phyloP scores from a whole-genome alignment of 2,329 filamentous ascomycete genomes.

The Spiromastix sp. region DNA sequence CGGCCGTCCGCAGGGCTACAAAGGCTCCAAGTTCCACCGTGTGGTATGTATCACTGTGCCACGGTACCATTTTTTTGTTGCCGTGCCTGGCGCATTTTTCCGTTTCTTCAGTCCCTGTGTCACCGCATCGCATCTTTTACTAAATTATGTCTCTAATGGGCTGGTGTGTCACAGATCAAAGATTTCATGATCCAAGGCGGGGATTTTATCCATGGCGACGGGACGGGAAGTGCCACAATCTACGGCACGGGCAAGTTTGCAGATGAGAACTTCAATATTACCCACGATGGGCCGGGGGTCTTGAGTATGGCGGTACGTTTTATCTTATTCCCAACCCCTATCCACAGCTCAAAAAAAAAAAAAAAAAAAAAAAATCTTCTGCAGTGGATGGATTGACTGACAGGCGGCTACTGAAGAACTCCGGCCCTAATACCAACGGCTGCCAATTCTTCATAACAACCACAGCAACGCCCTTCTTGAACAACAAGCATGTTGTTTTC shows the following conservation, averaged over 20 bases:
- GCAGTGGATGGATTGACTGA: no score
- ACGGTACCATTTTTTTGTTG: no score
- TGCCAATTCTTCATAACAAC: conserved; percentile 98
- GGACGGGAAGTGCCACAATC: conserved; percentile 78
- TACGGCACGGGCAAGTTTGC: conserved; percentile 76
- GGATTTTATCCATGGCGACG: conserved; percentile 89
- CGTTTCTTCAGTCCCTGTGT: no score
- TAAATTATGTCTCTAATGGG: no score
- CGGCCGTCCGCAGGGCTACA: conserved; percentile 82
- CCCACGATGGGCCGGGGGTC: conserved; percentile 69
- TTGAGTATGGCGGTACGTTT: conserved; percentile 81
- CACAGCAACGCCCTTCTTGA: conserved; percentile 72
- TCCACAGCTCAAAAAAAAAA: background rate
- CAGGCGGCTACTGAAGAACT: conserved; percentile 49
- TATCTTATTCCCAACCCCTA: conserved; percentile 3
- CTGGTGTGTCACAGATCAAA: conserved; percentile 62
- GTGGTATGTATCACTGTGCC: conserved; percentile 68
- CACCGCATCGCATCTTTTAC: background rate
- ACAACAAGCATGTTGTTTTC: conserved; percentile 92
- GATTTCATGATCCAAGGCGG: conserved; percentile 97
- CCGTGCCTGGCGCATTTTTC: no score
- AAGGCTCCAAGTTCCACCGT: conserved; percentile 86
- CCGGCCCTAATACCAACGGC: conserved; percentile 84
- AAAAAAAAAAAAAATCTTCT: background rate
- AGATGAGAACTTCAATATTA: conserved; percentile 79